phyloP scores from a whole-genome alignment of 2,329 filamentous ascomycete species.

The Fusarium haematococcum region DNA sequence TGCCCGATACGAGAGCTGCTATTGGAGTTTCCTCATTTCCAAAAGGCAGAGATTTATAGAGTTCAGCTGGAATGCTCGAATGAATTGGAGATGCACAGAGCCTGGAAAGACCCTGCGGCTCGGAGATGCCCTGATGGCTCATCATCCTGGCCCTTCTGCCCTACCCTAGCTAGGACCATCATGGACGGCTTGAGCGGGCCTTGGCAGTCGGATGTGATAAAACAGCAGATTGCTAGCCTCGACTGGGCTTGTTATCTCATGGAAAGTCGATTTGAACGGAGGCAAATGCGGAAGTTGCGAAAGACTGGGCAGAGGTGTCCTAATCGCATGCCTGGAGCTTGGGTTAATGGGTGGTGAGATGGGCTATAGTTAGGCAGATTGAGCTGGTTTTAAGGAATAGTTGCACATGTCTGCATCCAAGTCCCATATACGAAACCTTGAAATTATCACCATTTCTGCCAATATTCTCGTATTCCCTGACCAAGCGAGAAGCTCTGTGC shows the following conservation, averaged over 20 bases:
- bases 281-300: background rate
- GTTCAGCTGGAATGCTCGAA: background rate
- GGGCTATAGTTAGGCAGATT: accelerated
- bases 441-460: background rate
- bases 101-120: background rate
- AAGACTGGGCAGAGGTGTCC: background rate
- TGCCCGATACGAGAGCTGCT: background rate
- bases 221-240: background rate
- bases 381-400: background rate
- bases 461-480: background rate
- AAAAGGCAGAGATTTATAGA: background rate
- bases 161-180: background rate
- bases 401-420: background rate
- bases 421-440: background rate
- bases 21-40: background rate
- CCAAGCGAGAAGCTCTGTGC: background rate
- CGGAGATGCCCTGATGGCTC: background rate
- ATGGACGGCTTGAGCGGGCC: too few relatives aligned
- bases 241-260: background rate
- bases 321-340: background rate
- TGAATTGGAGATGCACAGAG: background rate
- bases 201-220: background rate
- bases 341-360: background rate
- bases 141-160: background rate
- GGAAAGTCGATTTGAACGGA: slow-evolving; percentile 5